These are phyloP conservation scores for Chrysosporium queenslandicum DNA, from an alignment of 2,329 filamentous ascomycete genomes.

Conservation along the genomic window DNA sequence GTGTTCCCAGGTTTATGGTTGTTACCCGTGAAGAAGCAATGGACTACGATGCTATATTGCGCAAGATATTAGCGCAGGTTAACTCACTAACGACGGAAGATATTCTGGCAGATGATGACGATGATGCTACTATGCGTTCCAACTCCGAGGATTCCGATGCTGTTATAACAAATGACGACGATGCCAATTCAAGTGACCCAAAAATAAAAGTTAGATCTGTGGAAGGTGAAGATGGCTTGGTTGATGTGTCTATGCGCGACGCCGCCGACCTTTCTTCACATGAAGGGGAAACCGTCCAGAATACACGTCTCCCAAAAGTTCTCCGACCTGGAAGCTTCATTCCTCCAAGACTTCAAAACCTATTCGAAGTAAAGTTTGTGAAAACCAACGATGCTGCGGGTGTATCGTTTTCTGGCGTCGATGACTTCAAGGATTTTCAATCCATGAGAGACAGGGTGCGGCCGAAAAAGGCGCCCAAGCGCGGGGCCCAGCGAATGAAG, in stretches of 20 bases:
- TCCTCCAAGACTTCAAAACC: conserved; percentile 51
- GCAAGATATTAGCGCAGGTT: conserved; percentile 68
- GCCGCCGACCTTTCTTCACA: conserved; percentile 32
- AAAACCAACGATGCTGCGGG: conserved; percentile 51
- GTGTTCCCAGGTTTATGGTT: conserved; percentile 53
- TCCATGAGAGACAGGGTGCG: conserved; percentile 41
- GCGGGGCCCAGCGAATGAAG: conserved; percentile 16
- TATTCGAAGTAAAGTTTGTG: conserved; percentile 70
- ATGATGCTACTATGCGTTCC: conserved; percentile 42
- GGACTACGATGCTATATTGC: conserved; percentile 60
- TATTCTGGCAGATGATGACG: conserved; percentile 47
- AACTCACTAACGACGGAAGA: conserved; percentile 64
- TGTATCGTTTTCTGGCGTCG: conserved; percentile 57
- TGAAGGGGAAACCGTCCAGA: conserved; percentile 19
- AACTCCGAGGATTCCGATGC: conserved; percentile 55
- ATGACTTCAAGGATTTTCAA: conserved; percentile 50
- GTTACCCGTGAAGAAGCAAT: conserved; percentile 62
- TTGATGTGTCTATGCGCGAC: conserved; percentile 80
- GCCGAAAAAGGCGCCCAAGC: conserved; percentile 21
- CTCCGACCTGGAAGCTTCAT: conserved; percentile 49
- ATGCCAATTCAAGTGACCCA: conserved; percentile 55
- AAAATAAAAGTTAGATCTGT: conserved; percentile 69
- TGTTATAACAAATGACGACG: conserved; percentile 52
- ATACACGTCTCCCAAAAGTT: conserved; percentile 30
- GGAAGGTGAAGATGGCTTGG: conserved; percentile 79